Conservation (phyloP, 768 basidiomycete species). For the Suillus fuscotomentosus region DNA sequence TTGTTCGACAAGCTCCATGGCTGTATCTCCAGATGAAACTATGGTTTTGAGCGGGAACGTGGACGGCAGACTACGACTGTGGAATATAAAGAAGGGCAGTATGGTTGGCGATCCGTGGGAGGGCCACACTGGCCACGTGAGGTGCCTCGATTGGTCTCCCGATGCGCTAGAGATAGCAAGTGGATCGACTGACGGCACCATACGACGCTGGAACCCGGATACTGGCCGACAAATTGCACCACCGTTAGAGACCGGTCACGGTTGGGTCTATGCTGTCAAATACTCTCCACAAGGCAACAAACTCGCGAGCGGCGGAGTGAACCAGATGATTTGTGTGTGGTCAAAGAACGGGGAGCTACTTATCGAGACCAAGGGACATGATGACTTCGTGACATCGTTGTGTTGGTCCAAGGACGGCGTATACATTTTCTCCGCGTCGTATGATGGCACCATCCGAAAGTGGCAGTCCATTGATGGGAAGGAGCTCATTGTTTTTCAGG, state of each 20-base stretch:
- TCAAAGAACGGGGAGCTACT: neutral
- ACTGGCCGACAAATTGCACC: neutral
- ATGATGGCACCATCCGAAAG: neutral
- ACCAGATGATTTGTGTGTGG: neutral
- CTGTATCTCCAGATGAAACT: neutral
- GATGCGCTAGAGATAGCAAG: neutral
- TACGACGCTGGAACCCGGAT: neutral
- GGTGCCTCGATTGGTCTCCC: neutral
- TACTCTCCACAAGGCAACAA: neutral
- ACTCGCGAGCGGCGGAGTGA: neutral
- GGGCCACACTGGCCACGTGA: neutral
- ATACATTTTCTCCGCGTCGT: neutral
- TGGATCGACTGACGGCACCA: neutral
- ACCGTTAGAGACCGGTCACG: neutral
- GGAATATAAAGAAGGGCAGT: neutral
- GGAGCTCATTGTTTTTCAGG: neutral
- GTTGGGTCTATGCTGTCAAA: neutral
- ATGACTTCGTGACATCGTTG: rapidly evolving
- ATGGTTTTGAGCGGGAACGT: neutral
- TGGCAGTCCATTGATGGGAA: neutral
- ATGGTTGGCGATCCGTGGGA: neutral
- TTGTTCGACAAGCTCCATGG: neutral
- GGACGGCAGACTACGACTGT: neutral
- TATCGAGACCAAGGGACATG: neutral
- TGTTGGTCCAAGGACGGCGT: neutral